Evolutionary conservation across 768 basidiomycete species (phyloP).

Genomic region (Suillus cothurnatus): DNA sequence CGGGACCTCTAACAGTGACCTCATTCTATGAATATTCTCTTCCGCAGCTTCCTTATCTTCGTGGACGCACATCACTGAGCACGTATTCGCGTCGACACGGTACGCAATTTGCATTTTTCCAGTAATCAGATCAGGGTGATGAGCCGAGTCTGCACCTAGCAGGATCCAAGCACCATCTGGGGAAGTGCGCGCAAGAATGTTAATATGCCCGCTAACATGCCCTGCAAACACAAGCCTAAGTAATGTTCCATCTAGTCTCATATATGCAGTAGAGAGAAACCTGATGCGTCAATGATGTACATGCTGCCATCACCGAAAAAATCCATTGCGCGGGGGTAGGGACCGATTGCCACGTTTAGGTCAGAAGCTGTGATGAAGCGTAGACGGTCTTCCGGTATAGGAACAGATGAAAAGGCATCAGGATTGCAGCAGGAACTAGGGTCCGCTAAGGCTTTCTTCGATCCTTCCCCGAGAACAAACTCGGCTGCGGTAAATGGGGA

Average conservation of each 20-base stretch:
- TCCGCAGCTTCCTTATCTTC: slow-evolving; percentile 44
- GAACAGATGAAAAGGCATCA: slow-evolving; percentile 27
- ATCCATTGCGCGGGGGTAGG: slow-evolving; percentile 50
- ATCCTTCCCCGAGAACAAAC: slow-evolving; percentile 46
- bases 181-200: slow-evolving; percentile 52
- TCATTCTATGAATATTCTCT: slow-evolving; percentile 43
- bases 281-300: slow-evolving; percentile 56
- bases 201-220: slow-evolving; percentile 54
- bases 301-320: slow-evolving; percentile 56
- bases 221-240: slow-evolving; percentile 19
- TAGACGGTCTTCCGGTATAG: slow-evolving; percentile 39
- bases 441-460: slow-evolving; percentile 29
- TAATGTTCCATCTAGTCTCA: no score
- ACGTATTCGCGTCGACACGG: slow-evolving; percentile 10
- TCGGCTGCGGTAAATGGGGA: slow-evolving; percentile 42
- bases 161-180: slow-evolving; percentile 52
- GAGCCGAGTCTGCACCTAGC: slow-evolving; percentile 56
- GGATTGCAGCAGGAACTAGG: slow-evolving; percentile 44
- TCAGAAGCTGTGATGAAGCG: slow-evolving; percentile 32
- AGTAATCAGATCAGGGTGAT: slow-evolving; percentile 49
- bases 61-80: slow-evolving; percentile 43
- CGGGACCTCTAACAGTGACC: slow-evolving; percentile 37
- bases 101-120: slow-evolving; percentile 41
- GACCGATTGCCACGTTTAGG: slow-evolving; percentile 42
- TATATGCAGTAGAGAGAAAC: background rate